Conservation (phyloP, 2,329 filamentous ascomycete genomes). For the Ceratocystis destructans region DNA sequence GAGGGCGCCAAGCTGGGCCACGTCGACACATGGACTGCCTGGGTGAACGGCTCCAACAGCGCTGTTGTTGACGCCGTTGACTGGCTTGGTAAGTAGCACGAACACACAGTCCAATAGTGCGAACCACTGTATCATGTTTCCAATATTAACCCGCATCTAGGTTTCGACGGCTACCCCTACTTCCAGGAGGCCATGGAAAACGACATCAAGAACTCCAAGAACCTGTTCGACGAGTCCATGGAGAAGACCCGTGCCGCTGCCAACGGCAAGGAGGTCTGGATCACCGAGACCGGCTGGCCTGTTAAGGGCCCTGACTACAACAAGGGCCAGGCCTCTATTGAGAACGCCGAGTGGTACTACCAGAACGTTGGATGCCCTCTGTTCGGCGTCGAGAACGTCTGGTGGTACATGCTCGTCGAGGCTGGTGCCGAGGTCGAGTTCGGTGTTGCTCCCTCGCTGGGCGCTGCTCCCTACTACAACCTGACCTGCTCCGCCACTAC, state of each 20-base stretch:
- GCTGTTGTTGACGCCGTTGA: slow-evolving; percentile 57
- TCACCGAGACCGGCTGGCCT: slow-evolving; percentile 83
- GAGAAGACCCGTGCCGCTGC: slow-evolving; percentile 44
- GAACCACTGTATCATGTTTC: not conserved
- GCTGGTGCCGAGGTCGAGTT: slow-evolving; percentile 49
- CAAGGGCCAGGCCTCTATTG: slow-evolving; percentile 45
- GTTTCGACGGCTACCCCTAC: slow-evolving; percentile 76
- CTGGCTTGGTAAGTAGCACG: slow-evolving; percentile 43
- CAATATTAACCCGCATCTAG: not conserved
- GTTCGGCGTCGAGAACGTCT: slow-evolving; percentile 51
- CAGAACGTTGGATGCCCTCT: slow-evolving; percentile 60
- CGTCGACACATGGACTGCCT: slow-evolving; percentile 80
- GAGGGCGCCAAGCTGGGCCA: slow-evolving; percentile 54
- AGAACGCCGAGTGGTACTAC: slow-evolving; percentile 72
- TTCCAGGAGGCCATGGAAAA: slow-evolving; percentile 59
- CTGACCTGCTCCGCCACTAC: slow-evolving; percentile 40
- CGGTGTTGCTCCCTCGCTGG: slow-evolving; percentile 48
- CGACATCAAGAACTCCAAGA: slow-evolving; percentile 47
- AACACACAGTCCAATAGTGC: too few relatives aligned
- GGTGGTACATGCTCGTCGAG: slow-evolving; percentile 69
- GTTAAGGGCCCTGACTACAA: slow-evolving; percentile 52
- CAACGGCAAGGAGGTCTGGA: slow-evolving; percentile 60
- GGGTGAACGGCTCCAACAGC: slow-evolving; percentile 57
- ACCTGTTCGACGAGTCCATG: slow-evolving; percentile 55
- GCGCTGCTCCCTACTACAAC: slow-evolving; percentile 45